Percentiles rank a stretch among this genome's conserved stretches.
Conservation (phyloP, 73 alveolate genomes). For the Paramecium tetraurelia region DNA sequence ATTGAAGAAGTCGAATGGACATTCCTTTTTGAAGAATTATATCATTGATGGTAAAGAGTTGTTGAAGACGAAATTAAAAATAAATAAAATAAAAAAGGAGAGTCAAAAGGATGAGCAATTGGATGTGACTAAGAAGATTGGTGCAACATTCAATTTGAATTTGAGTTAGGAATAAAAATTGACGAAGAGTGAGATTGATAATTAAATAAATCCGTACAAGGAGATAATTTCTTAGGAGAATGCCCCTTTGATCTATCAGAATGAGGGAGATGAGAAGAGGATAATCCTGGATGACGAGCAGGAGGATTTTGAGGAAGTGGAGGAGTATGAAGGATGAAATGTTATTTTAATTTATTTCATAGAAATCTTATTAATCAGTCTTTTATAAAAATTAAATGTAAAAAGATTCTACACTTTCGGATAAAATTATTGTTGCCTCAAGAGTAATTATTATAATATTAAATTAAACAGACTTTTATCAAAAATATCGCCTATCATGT, state of each 20-base stretch:
- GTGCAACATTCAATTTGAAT: neutral
- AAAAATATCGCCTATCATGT: neutral
- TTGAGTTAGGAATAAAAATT: neutral
- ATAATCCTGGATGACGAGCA: neutral
- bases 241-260: neutral
- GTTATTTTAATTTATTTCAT: neutral
- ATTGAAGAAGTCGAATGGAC: neutral
- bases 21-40: slow-evolving; percentile 1
- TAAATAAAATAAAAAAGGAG: neutral
- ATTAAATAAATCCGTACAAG: slow-evolving; percentile 25
- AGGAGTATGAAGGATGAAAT: slow-evolving; percentile 43
- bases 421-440: neutral
- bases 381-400: neutral
- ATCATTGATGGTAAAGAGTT: neutral
- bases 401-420: neutral
- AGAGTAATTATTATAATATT: neutral
- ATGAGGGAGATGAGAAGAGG: slow-evolving; percentile 42
- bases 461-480: slow-evolving; percentile 20
- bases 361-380: neutral
- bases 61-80: neutral
- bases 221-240: neutral
- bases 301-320: slow-evolving; percentile 21
- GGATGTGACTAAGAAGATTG: neutral
- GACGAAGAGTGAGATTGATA: neutral
- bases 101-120: neutral